phyloP scores from a whole-genome alignment of 2,329 filamentous ascomycete genomes.

The Hymenoscyphus repandus region DNA sequence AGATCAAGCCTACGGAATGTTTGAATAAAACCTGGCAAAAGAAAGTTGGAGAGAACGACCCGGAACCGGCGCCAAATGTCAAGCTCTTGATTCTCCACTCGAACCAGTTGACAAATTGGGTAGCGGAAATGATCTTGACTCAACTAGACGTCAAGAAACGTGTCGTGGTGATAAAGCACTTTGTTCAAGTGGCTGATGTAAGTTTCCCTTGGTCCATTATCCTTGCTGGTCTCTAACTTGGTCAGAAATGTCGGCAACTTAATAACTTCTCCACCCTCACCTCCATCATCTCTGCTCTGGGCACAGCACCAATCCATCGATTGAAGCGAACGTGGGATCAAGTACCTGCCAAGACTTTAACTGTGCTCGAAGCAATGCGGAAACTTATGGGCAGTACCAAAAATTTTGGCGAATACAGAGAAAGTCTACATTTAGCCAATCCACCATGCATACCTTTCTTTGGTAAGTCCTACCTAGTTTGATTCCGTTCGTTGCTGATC shows the following conservation, averaged over 20 bases:
- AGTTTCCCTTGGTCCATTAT: constrained; percentile 35
- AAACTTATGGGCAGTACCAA: constrained; percentile 94
- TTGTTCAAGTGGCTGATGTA: constrained; percentile 93
- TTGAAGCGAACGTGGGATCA: constrained; percentile 92
- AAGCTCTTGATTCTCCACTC: constrained; percentile 96
- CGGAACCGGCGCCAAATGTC: constrained; percentile 86
- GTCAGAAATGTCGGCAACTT: constrained; percentile 80
- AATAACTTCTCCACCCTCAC: constrained; percentile 98
- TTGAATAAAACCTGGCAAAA: constrained; percentile 99
- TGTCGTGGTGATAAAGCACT: constrained; percentile 97
- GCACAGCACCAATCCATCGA: constrained; percentile 90
- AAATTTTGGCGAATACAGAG: constrained; percentile 96
- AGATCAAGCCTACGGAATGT: constrained; percentile 93
- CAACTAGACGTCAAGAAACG: constrained; percentile 93
- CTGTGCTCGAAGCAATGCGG: constrained; percentile 83
- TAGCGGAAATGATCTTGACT: constrained; percentile 96
- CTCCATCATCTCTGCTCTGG: constrained; percentile 93
- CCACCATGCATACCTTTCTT: constrained; percentile 98
- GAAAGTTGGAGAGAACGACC: constrained; percentile 75
- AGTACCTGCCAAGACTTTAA: constrained; percentile 78
- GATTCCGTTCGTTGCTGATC: constrained; percentile 9
- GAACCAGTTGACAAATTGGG: constrained; percentile 99
- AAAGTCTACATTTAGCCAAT: constrained; percentile 85
- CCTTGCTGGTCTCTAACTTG: constrained; percentile 18
- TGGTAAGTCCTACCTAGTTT: constrained; percentile 50